A percentile compares a stretch with the other conserved stretches of the same genome.
Evolutionary conservation across 495 filamentous ascomycete genomes (phyloP).

Genomic region (Trichoderma erinaceum): DNA sequence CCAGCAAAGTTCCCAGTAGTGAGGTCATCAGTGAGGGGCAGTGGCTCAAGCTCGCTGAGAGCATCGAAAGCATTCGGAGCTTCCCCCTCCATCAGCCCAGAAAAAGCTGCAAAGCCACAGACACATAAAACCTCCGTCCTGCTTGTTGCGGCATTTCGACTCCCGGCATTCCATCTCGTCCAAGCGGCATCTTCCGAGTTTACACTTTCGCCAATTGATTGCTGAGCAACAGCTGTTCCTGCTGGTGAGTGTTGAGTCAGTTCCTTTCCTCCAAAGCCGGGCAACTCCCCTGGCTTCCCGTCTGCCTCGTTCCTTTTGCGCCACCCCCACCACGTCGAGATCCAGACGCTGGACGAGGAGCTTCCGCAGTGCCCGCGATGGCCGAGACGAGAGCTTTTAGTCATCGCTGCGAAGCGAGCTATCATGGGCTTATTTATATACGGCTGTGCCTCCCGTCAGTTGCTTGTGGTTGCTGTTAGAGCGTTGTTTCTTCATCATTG

Average conservation of each 20-base stretch:
- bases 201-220: background rate
- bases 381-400: background rate
- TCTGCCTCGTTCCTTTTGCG: background rate
- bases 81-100: no score
- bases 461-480: background rate
- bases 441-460: background rate
- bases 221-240: background rate
- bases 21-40: no score
- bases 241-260: background rate
- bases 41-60: no score
- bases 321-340: constrained; percentile 1
- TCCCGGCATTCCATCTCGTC: no score
- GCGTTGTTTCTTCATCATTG: background rate
- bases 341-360: background rate
- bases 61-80: no score
- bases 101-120: no score
- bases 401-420: no score
- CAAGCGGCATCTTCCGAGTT: no score
- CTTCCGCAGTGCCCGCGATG: constrained; percentile 1
- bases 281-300: background rate
- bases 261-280: background rate
- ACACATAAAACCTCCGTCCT: no score
- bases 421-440: background rate
- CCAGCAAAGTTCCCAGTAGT: no score
- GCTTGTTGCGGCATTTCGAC: no score